Evolutionary conservation across 129 eudicot species (phyloP).

Genomic region (Helianthus annuus): DNA sequence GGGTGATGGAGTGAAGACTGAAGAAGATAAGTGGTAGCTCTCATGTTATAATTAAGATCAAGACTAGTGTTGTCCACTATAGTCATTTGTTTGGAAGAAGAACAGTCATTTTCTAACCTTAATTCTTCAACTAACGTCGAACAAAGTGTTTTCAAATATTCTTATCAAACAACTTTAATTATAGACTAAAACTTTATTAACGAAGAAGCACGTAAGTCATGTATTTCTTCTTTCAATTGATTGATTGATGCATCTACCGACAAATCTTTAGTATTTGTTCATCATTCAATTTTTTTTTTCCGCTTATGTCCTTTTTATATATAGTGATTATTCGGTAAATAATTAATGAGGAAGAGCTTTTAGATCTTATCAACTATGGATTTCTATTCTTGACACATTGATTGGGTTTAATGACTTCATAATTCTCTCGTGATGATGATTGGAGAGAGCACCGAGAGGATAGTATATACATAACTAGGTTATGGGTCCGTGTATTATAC

Average conservation of each 20-base stretch:
- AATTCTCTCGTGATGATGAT: neutral
- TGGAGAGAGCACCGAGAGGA: neutral
- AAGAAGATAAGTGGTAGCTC: constrained; percentile 21
- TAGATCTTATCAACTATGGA: neutral
- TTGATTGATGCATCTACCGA: neutral
- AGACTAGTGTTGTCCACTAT: constrained; percentile 12
- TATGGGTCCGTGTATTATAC: too few species aligned
- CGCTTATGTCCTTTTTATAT: too few species aligned
- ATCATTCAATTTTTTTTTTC: neutral
- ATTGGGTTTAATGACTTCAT: neutral
- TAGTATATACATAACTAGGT: too few species aligned
- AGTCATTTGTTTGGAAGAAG: constrained; percentile 21
- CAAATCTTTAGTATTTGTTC: neutral
- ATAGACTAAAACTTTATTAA: constrained; percentile 3
- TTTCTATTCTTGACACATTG: neutral
- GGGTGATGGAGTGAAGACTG: constrained; percentile 16
- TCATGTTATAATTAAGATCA: constrained; percentile 21
- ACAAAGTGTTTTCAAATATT: constrained; percentile 18
- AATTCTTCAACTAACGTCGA: constrained; percentile 26
- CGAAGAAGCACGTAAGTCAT: neutral
- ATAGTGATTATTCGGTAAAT: neutral
- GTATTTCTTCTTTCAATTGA: constrained; percentile 13
- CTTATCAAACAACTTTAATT: constrained; percentile 10
- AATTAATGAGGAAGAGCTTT: neutral
- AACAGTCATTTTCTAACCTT: constrained; percentile 37